Base-by-base conservation (phyloP, 352 stramenopile genomes). In the Phytophthora constricta region DNA sequence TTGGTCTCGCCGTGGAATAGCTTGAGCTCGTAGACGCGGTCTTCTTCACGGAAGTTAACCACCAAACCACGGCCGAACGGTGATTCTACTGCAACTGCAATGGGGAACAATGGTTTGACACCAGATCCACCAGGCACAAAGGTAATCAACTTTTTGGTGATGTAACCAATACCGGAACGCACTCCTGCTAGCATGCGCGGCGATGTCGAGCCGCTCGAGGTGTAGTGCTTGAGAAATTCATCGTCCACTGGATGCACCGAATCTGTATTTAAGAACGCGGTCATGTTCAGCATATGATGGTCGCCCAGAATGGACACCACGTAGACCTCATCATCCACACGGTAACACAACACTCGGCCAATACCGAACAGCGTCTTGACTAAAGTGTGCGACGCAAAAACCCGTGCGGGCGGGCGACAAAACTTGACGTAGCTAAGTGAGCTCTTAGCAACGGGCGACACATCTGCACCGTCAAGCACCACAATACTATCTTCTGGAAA, bases 331-430 rank as follows among this genome's bases (percentile, higher is more conserved):
- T 93, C 84, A 37, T 92, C 78, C 2, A 51, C 39, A n/a, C 86
- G 82, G 57, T 89, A 96, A 25, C 63, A 63, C 20, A 91, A 46
- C 13, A 94, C 76, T 22, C 77, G 72, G 10, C 86, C 86, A 9
- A 89, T 87, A 41, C 87, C 87, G 65, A 94, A 96, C 27, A 88
- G 67, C n/a, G 87, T 94, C 52, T 89, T 81, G 20, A 94, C 80
- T 16, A 81, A n/a, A 4, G 79, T 84, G 13, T 91, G 72, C 13
- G 81, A 58, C 10, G 77, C 47, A 45, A 85, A 89, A 20, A 90
- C 54, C 3, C 70, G 72, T 5, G 61, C 60, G 26, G 82, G 76
- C 5, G 81, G 63, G 28, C 76, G 79, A 26, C 77, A 60, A 20
- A 90, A 82, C 60, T 79, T 80, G 16, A 93, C 72, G 54, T 91